Conservation (phyloP, 305 asterid species). For the Lippia alba region DNA sequence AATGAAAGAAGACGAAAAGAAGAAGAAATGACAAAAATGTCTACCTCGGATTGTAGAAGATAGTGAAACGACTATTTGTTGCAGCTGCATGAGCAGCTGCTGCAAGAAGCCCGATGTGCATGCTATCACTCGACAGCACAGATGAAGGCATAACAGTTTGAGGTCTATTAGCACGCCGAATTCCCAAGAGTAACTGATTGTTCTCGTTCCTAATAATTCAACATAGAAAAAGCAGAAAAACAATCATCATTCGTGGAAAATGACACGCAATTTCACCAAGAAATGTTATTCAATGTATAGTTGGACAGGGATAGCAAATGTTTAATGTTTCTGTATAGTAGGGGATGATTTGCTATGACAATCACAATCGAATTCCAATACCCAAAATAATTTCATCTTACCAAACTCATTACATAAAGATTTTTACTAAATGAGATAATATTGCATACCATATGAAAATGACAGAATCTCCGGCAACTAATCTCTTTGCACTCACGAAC, state of each 20-base stretch:
- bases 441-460: conserved; percentile 87
- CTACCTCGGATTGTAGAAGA: conserved; percentile 96
- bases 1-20: too few relatives aligned
- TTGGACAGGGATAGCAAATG: neutral
- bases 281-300: neutral
- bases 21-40: neutral
- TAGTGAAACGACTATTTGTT: conserved; percentile 91
- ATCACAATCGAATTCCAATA: neutral
- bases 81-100: conserved; percentile 98
- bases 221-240: conserved; percentile 9
- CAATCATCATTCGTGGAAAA: conserved; percentile 10
- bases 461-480: conserved; percentile 92
- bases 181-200: conserved; percentile 87
- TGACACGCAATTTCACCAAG: neutral
- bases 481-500: conserved; percentile 93
- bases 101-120: conserved; percentile 99
- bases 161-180: conserved; percentile 91
- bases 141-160: conserved; percentile 96
- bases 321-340: too few relatives aligned
- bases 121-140: conserved; percentile 94
- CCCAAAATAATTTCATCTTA: too few relatives aligned
- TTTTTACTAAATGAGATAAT: neutral
- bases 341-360: neutral
- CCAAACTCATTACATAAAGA: too few relatives aligned
- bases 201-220: conserved; percentile 75